These are phyloP conservation scores for Wallacemonas sp. DNA, from an alignment of 208 protist species.

Conservation along the genomic window DNA sequence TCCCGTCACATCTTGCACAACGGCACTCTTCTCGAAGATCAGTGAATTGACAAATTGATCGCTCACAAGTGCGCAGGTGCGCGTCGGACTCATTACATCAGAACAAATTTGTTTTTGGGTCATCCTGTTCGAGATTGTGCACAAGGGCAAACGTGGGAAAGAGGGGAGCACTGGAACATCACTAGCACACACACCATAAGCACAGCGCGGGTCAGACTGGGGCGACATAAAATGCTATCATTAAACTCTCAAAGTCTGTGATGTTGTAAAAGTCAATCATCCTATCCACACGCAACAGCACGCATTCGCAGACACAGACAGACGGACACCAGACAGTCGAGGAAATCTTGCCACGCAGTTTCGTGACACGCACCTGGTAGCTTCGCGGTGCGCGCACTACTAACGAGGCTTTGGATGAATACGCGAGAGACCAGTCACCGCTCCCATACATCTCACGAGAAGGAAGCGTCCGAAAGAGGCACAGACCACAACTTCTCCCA, in stretches of 20 bases:
- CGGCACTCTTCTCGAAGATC: background rate
- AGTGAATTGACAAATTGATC: constrained; percentile 8
- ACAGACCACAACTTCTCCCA: too few species aligned
- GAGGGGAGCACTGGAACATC: too few species aligned
- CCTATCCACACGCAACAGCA: too few species aligned
- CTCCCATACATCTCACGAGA: too few species aligned
- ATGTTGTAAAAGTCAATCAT: background rate
- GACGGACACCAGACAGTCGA: too few species aligned
- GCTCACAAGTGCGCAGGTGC: constrained; percentile 6
- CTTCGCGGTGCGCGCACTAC: constrained; percentile 8
- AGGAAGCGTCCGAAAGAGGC: too few species aligned
- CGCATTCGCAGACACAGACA: too few species aligned
- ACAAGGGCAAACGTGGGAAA: background rate
- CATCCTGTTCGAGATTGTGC: background rate
- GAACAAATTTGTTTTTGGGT: constrained; percentile 10
- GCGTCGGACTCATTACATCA: constrained; percentile 12
- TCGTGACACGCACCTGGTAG: constrained; percentile 9
- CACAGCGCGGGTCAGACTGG: background rate
- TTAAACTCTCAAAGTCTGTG: background rate
- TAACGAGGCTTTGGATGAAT: constrained; percentile 8
- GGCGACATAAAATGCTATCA: constrained; percentile 2
- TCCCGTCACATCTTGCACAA: too few species aligned
- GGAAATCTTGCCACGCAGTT: constrained; percentile 3
- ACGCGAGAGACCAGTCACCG: too few species aligned
- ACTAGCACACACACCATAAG: too few species aligned